Base-by-base conservation (phyloP, 176 grass and related monocot species). In the Hsuehochloa calcarea region DNA sequence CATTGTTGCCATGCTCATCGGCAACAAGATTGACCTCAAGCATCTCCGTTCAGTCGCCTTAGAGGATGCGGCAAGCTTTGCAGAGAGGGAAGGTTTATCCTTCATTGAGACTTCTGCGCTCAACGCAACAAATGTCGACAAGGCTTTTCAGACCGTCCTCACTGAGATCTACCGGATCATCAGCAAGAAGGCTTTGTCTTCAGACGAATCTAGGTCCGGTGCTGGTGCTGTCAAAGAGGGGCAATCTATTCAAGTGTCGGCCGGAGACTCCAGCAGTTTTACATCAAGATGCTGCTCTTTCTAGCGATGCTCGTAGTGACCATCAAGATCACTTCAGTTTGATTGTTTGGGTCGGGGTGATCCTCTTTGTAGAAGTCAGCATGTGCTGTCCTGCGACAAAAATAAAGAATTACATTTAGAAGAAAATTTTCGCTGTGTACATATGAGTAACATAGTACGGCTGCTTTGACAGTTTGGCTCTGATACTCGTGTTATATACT, bases 51-150 rank as follows among this genome's bases (percentile, higher is more conserved):
- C 87, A 2, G 91, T 97, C 9, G 17, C 87, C 74, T 22, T 72
- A 8, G 94, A 82, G 17, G 85, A 86, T 12, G 94, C 89, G 0
- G 80, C 88, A 1, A 26, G 60, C 27, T 72, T 90, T 40, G 94
- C 94, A 0, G 94, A 97, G 82, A 46, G 60, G 49, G 91, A 97
- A 12, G 91, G 87, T 0, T 62, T 97, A 0, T 90, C 82, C 3
- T 97, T 97, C 67, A 0, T 97, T 5, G 91, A 97, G 91, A 97
- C 94, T n/a, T 97, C 94, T 2, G 94, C 94, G 10, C 87, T 97
- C 5, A 92, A 92, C 17, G 92, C 94, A 0, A 94, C 92, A 1
- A 97, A 97, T 29, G 94, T 97, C 0, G 94, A 94, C 79, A 84
- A 17, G 50, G 85, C 94, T 0, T 97, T 97, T 83, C 70, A 85